Evolutionary conservation across 1,139 yeast genomes (phyloP).

Genomic region (Taphrina deformans): DNA sequence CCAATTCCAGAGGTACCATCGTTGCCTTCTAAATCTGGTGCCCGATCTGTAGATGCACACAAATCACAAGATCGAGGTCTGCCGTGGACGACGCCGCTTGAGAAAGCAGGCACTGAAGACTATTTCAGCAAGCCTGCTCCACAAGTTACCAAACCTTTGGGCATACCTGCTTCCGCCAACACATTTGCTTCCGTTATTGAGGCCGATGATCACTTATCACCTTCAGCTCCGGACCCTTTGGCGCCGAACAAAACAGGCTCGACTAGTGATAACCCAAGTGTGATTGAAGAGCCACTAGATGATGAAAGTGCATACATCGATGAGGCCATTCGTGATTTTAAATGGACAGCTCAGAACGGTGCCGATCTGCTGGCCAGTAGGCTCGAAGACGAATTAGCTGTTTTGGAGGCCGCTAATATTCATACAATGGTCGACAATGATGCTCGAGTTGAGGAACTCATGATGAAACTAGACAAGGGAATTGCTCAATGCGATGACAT

Average conservation of each 20-base stretch:
- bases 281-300: background rate
- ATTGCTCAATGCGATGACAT: slow-evolving; percentile 59
- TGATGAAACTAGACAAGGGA: slow-evolving; percentile 51
- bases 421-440: slow-evolving; percentile 53
- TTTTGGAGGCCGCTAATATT: slow-evolving; percentile 56
- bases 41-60: slow-evolving; percentile 1
- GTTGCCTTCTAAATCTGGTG: slow-evolving; percentile 22
- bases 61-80: slow-evolving; percentile 3
- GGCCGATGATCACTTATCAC: background rate
- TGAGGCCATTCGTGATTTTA: slow-evolving; percentile 58
- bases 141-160: background rate
- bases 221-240: background rate
- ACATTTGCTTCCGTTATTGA: background rate
- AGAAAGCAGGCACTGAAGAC: background rate
- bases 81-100: slow-evolving; percentile 6
- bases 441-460: slow-evolving; percentile 51
- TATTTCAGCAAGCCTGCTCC: background rate
- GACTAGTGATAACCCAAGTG: background rate
- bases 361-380: slow-evolving; percentile 58
- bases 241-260: too few relatives aligned
- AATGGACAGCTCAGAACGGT: slow-evolving; percentile 70
- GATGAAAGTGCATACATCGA: slow-evolving; percentile 31
- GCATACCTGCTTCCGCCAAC: background rate
- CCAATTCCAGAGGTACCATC: slow-evolving; percentile 10
- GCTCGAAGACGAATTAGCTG: slow-evolving; percentile 58